Evolutionary conservation across 2,329 filamentous ascomycete species (phyloP).

Genomic region (Xylariaceae sp.): DNA sequence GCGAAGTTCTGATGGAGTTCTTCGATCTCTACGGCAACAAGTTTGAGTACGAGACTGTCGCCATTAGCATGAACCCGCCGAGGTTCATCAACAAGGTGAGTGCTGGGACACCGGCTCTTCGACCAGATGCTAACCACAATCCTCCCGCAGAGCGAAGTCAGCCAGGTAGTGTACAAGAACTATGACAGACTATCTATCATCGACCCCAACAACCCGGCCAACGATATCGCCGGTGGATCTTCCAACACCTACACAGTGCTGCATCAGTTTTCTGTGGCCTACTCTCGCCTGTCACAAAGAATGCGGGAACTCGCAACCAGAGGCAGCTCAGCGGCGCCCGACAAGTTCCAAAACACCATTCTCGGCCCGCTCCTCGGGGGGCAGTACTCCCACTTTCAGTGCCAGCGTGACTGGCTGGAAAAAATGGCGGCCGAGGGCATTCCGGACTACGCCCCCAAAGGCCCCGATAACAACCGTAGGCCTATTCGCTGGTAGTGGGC

Average conservation of each 20-base stretch:
- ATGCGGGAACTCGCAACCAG: conserved; percentile 44
- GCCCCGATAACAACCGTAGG: too few species aligned
- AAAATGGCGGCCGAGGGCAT: conserved; percentile 38
- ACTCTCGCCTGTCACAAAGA: conserved; percentile 46
- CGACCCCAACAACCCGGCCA: conserved; percentile 76
- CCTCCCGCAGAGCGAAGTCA: conserved; percentile 33
- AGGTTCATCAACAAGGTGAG: conserved; percentile 63
- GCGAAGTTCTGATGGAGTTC: conserved; percentile 78
- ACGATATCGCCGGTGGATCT: conserved; percentile 88
- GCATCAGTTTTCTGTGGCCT: conserved; percentile 60
- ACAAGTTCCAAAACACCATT: conserved; percentile 42
- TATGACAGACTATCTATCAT: conserved; percentile 72
- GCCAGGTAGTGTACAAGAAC: conserved; percentile 48
- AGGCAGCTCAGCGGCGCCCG: conserved; percentile 19
- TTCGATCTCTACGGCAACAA: conserved; percentile 81
- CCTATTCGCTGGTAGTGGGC: too few species aligned
- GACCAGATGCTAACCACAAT: conserved; percentile 10
- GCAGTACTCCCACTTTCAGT: conserved; percentile 67
- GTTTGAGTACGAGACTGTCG: conserved; percentile 62
- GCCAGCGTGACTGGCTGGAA: conserved; percentile 58
- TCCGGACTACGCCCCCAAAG: not conserved
- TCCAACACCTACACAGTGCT: conserved; percentile 61
- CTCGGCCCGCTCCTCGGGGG: conserved; percentile 67
- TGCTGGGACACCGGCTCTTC: not conserved
- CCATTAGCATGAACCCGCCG: conserved; percentile 70